Conservation (phyloP, 2,329 filamentous ascomycete species). For the Fusarium humuli region DNA sequence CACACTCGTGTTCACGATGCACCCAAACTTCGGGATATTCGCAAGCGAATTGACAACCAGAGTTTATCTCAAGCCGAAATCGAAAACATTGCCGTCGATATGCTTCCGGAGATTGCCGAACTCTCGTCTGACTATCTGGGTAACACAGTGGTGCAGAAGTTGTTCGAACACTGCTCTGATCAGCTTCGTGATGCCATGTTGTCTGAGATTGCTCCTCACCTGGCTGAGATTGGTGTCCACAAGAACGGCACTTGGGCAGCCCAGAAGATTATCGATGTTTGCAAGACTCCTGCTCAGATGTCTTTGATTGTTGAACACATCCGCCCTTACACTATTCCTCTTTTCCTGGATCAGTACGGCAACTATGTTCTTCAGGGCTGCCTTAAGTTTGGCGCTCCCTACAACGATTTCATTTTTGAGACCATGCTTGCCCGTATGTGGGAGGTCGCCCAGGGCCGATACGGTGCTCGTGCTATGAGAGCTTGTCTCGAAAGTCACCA, state of each 20-base stretch:
- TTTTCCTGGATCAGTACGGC: slow-evolving; percentile 97
- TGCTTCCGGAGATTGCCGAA: slow-evolving; percentile 97
- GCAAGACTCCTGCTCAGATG: slow-evolving; percentile 87
- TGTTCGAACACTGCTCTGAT: slow-evolving; percentile 97
- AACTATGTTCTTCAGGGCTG: slow-evolving; percentile 99
- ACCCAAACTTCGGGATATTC: slow-evolving; percentile 92
- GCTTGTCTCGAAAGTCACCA: slow-evolving; percentile 97
- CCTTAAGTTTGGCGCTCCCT: slow-evolving; percentile 87
- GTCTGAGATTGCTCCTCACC: slow-evolving; percentile 84
- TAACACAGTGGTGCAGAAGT: slow-evolving; percentile 99
- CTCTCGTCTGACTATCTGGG: slow-evolving; percentile 95
- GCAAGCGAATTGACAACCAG: slow-evolving; percentile 97
- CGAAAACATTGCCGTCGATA: slow-evolving; percentile 89
- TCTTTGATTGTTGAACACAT: slow-evolving; percentile 84
- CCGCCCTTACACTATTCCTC: slow-evolving; percentile 85
- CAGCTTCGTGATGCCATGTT: slow-evolving; percentile 92
- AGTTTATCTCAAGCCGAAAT: slow-evolving; percentile 87
- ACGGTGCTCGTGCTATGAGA: slow-evolving; percentile 94
- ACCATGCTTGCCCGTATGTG: slow-evolving; percentile 94
- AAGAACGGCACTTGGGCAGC: slow-evolving; percentile 99
- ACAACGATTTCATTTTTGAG: slow-evolving; percentile 98
- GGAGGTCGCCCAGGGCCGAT: slow-evolving; percentile 92
- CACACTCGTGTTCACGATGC: slow-evolving; percentile 93
- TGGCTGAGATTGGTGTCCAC: slow-evolving; percentile 96
- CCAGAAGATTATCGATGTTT: slow-evolving; percentile 98